Evolutionary conservation across 495 filamentous ascomycete genomes (phyloP).

Genomic region (Xylona heveae): DNA sequence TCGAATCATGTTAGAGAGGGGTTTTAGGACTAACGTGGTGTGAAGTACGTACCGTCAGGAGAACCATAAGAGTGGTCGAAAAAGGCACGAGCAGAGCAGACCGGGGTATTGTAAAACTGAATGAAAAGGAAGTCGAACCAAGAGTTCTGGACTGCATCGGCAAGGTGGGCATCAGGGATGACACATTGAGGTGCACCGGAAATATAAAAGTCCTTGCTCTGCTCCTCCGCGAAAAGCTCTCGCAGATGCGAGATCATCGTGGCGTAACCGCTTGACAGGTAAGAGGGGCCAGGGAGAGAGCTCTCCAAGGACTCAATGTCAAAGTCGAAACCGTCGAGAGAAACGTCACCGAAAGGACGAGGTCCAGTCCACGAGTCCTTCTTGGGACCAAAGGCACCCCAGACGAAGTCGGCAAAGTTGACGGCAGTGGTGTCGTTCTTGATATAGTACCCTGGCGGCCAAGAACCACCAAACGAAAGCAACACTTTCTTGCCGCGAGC

Average conservation of each 20-base stretch:
- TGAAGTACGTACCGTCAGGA: no score
- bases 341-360: slow-evolving; percentile 15
- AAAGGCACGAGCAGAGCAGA: slow-evolving; percentile 19
- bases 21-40: no score
- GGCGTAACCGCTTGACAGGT: slow-evolving; percentile 9
- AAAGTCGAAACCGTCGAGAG: slow-evolving; percentile 19
- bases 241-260: slow-evolving; percentile 14
- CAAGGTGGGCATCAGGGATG: slow-evolving; percentile 15
- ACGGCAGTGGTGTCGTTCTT: slow-evolving; percentile 13
- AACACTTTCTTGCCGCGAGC: slow-evolving; percentile 17
- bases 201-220: slow-evolving; percentile 15
- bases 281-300: slow-evolving; percentile 6
- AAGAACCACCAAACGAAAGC: slow-evolving; percentile 16
- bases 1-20: no score
- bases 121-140: slow-evolving; percentile 18
- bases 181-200: slow-evolving; percentile 20
- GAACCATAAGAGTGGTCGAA: not conserved
- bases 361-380: slow-evolving; percentile 18
- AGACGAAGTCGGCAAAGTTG: slow-evolving; percentile 37
- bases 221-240: slow-evolving; percentile 6
- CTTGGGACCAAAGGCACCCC: slow-evolving; percentile 38
- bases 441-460: slow-evolving; percentile 15
- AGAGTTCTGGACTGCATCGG: slow-evolving; percentile 10
- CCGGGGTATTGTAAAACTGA: slow-evolving; percentile 21
- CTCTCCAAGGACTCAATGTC: slow-evolving; percentile 15